phyloP scores from a whole-genome alignment of 1,139 yeast genomes.

The Debaryomycetaceae sp. region DNA sequence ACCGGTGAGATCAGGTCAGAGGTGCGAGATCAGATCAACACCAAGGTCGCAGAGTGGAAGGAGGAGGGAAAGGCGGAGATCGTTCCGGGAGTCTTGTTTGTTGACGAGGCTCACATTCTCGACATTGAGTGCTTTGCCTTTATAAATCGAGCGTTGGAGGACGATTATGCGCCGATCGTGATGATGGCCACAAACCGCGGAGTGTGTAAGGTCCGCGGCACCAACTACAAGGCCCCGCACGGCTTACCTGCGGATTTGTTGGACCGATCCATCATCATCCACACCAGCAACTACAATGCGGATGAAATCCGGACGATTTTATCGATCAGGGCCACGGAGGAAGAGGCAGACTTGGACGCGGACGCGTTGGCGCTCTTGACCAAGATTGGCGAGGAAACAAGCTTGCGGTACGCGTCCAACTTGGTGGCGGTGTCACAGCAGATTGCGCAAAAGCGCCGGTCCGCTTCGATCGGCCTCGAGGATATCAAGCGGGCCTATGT shows the following conservation, averaged over 20 bases:
- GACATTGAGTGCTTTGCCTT: constrained; percentile 96
- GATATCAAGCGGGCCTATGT: constrained; percentile 85
- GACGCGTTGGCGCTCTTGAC: constrained; percentile 88
- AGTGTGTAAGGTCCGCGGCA: constrained; percentile 82
- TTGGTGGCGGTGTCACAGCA: constrained; percentile 83
- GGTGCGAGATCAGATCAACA: constrained; percentile 93
- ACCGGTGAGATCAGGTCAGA: constrained; percentile 96
- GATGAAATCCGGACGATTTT: constrained; percentile 82
- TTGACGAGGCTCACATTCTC: constrained; percentile 98
- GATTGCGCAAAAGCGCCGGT: constrained; percentile 73
- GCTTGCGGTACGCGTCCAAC: constrained; percentile 87
- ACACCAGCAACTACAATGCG: constrained; percentile 64
- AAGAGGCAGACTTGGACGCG: constrained; percentile 74
- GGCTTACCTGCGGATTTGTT: constrained; percentile 91
- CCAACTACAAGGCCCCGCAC: constrained; percentile 89
- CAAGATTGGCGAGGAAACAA: constrained; percentile 86
- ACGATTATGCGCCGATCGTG: constrained; percentile 92
- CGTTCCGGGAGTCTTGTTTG: constrained; percentile 95
- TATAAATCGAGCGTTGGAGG: constrained; percentile 92
- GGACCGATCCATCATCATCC: constrained; percentile 88
- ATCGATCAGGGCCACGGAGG: constrained; percentile 89
- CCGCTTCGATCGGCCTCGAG: constrained; percentile 56
- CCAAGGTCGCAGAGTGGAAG: constrained; percentile 97
- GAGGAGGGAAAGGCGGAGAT: constrained; percentile 99
- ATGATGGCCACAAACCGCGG: constrained; percentile 99